Evolutionary conservation across 2,329 filamentous ascomycete species (phyloP), one percentile per base, ranked within the genome.

Genomic region (Cyclaneusma minus): DNA sequence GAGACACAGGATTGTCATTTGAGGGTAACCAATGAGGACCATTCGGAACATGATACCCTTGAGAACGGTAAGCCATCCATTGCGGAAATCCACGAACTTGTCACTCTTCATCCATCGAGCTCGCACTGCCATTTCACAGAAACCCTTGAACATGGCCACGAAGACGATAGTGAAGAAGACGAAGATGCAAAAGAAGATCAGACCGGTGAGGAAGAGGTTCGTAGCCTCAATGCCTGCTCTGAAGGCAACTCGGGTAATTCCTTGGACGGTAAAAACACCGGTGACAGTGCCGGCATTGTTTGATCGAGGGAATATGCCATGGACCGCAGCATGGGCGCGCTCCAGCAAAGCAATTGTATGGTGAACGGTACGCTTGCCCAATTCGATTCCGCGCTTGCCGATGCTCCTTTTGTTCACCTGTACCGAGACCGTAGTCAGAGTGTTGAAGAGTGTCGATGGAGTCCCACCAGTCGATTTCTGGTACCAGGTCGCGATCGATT

Each of bases 1-100:
- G 38, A 94, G 64, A 50, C 81, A 91, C 29, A 94, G 68, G 29
- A 93, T 79, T 25, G 74, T 71, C 65, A 94, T 84, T 47, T 91
- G 81, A 12, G 87, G 83, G 56, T 84, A 93, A 35, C 84, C 84
- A 42, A 94, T 89, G 20, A 94, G 64, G 21, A 85, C 72, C 43
- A 92, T 64, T 37, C 87, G 79, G 67, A 89, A 94, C 37, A 94
- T 63, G 40, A 94, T 91, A 30, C 87, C 87, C 60, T 92, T 91
- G 43, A 93, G 66, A 5, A 94, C 78, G 9, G 84, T 85, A 36
- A 76, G 73, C 87, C 87, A 94, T 39, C 83, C 84, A 43, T 89
- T 87, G 36, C 87, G 77, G 68, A 95, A 94, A 42, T 94, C 85
- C 40, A 77, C 62, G 53, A 94, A 94, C 42, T 81, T 84, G 47